Evolutionary conservation across 495 filamentous ascomycete species (phyloP).

Genomic region (Penicillium lagena): DNA sequence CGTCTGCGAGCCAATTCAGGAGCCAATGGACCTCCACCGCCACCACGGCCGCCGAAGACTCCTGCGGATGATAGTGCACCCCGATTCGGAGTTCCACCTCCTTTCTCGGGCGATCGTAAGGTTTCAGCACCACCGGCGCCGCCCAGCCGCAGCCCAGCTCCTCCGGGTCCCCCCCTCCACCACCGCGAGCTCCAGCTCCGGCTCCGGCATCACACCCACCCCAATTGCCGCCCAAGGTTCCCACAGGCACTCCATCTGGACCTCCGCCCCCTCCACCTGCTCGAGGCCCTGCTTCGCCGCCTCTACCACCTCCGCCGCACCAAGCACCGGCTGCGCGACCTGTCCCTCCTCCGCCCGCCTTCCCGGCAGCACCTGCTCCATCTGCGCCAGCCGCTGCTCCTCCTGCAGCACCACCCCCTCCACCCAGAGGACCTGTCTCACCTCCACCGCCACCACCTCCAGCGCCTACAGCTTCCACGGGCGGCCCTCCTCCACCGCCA

Average conservation of each 20-base stretch:
- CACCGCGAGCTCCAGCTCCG: slow-evolving; percentile 54
- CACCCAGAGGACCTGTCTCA: slow-evolving; percentile 20
- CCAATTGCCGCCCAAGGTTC: slow-evolving; percentile 67
- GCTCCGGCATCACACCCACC: slow-evolving; percentile 47
- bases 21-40: slow-evolving; percentile 69
- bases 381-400: slow-evolving; percentile 26
- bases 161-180: slow-evolving; percentile 58
- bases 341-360: slow-evolving; percentile 26
- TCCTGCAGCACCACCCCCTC: slow-evolving; percentile 16
- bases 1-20: slow-evolving; percentile 54
- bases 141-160: slow-evolving; percentile 56
- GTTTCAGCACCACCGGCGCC: slow-evolving; percentile 64
- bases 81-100: slow-evolving; percentile 75
- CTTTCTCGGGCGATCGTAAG: slow-evolving; percentile 66
- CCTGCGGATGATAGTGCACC: slow-evolving; percentile 63
- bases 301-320: slow-evolving; percentile 42
- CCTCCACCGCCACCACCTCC: slow-evolving; percentile 19
- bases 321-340: slow-evolving; percentile 28
- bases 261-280: slow-evolving; percentile 57
- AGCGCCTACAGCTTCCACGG: slow-evolving; percentile 44
- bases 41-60: slow-evolving; percentile 81
- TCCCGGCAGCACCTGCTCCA: slow-evolving; percentile 15
- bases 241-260: slow-evolving; percentile 31
- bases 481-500: slow-evolving; percentile 30
- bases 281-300: slow-evolving; percentile 38